Base-by-base conservation (phyloP, 768 basidiomycete species). In the Amanita molliuscula region DNA sequence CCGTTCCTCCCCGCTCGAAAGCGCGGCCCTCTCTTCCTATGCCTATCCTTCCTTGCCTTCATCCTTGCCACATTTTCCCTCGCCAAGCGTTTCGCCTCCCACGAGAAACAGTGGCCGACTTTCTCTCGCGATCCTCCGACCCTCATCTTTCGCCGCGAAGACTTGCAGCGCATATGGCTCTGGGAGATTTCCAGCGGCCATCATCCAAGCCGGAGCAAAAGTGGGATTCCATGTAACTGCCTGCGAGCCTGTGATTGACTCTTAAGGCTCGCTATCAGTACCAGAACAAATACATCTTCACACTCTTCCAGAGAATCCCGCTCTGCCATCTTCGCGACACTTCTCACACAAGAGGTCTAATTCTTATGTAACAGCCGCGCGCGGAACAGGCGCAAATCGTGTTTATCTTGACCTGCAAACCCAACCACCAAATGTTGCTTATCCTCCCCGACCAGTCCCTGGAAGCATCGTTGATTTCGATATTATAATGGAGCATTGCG, bases 161-260 rank as follows among this genome's bases (percentile, higher is more conserved):
- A 97, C 60, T 62, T 96, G 36, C 88, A 86, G 59, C 75, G 84
- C 50, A 88, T 99, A 65, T 98, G 94, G 94, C 73, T 82, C 53
- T 98, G 93, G 93, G 95, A 99, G 67, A 77, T 98, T 50, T 71
- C 80, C 28, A 88, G 89, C 54, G 96, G 96, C 1, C 93, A 96
- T 67, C 92, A 92, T 71, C 95, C 95, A 7, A 93, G 88, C 66
- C 74, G 78, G 48, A 75, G 78, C 50, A 73, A 75, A 58, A 77
- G 93, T 91, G 65, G 61, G 88, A 75, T 48, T 28, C 50, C 41
- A 23, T 28, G 4, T 50, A 28, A 16, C 38, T 16, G 45, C 31
- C 6, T 41, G 23, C 2, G 23, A 33, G 37, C 4, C 51, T 44
- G 15, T 29, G 34, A 26, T 38, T 34, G 42, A 54, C 42, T 42